These are phyloP conservation scores for Hygrocybe punicea DNA, from an alignment of 768 basidiomycete species.

Conservation along the genomic window DNA sequence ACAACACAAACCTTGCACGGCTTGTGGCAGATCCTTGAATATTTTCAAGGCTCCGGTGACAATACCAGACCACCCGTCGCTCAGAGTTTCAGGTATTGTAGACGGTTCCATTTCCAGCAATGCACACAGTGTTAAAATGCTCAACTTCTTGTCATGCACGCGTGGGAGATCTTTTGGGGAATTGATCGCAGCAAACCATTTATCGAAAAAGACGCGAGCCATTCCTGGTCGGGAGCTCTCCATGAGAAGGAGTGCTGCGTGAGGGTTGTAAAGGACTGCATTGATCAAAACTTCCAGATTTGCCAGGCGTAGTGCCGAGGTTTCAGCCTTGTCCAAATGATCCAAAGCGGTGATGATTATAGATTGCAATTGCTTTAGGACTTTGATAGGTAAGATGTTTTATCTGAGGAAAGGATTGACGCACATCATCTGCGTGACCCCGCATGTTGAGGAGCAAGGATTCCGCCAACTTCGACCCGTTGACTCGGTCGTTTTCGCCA, in stretches of 20 bases:
- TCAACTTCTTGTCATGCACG: slow-evolving; percentile 88
- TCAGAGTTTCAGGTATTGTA: slow-evolving; percentile 54
- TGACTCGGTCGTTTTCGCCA: slow-evolving; percentile 80
- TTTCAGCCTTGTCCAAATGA: slow-evolving; percentile 59
- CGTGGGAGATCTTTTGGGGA: slow-evolving; percentile 60
- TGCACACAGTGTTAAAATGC: slow-evolving; percentile 70
- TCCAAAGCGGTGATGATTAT: slow-evolving; percentile 63
- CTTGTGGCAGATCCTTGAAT: slow-evolving; percentile 76
- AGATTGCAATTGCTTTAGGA: slow-evolving; percentile 53
- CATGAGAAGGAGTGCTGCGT: slow-evolving; percentile 72
- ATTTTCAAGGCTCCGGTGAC: slow-evolving; percentile 66
- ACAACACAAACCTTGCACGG: slow-evolving; percentile 56
- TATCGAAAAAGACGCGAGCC: slow-evolving; percentile 75
- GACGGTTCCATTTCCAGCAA: slow-evolving; percentile 67
- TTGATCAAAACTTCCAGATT: slow-evolving; percentile 84
- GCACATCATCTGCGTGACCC: slow-evolving; percentile 74
- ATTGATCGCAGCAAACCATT: slow-evolving; percentile 78
- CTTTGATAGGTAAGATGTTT: not conserved
- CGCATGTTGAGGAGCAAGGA: slow-evolving; percentile 76
- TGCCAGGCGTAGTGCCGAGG: slow-evolving; percentile 63
- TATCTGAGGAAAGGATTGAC: slow-evolving; percentile 20
- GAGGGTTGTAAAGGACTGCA: slow-evolving; percentile 77
- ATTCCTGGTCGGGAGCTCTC: slow-evolving; percentile 56
- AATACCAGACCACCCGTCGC: slow-evolving; percentile 73
- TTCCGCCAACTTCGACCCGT: slow-evolving; percentile 83